A percentile compares a stretch with the other conserved stretches of the same genome.
Conservation (phyloP, 2,329 filamentous ascomycete genomes). For the Trichoderma sp. region DNA sequence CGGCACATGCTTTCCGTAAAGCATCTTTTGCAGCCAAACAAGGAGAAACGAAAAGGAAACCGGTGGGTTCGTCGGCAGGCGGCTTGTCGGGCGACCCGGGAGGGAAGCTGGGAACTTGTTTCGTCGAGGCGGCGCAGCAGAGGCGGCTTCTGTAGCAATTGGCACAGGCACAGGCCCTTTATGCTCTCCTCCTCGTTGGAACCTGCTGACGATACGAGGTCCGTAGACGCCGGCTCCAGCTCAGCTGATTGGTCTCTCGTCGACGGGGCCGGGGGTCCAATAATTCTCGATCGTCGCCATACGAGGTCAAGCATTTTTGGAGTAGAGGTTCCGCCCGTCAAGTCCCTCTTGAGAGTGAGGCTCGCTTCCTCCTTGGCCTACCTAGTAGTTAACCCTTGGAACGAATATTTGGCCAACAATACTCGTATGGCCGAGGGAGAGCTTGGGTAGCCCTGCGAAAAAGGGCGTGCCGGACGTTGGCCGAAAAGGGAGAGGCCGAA, state of each 20-base stretch:
- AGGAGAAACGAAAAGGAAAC: background rate
- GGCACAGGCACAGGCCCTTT: background rate
- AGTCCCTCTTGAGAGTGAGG: background rate
- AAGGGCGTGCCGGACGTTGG: constrained; percentile 1
- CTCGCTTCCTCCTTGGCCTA: background rate
- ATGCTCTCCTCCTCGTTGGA: background rate
- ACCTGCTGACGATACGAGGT: background rate
- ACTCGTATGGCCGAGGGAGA: background rate
- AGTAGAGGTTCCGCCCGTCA: background rate
- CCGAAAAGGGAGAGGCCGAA: constrained; percentile 11
- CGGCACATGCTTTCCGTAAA: constrained; percentile 10
- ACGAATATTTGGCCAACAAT: background rate
- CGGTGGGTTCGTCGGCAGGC: background rate
- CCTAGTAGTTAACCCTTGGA: background rate
- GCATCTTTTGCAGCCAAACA: background rate
- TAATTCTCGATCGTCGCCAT: background rate
- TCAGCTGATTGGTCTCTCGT: background rate
- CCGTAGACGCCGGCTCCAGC: background rate
- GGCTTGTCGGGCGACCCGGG: background rate
- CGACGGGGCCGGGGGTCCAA: background rate
- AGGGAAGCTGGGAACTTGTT: background rate
- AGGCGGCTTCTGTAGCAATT: background rate
- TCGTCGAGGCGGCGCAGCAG: constrained; percentile 9
- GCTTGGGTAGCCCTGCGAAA: background rate
- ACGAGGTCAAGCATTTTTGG: background rate